A percentile compares a stretch with the other conserved stretches of the same genome.
Evolutionary conservation across 257 asterid genomes (phyloP).

Genomic region (Penstemon barbatus): DNA sequence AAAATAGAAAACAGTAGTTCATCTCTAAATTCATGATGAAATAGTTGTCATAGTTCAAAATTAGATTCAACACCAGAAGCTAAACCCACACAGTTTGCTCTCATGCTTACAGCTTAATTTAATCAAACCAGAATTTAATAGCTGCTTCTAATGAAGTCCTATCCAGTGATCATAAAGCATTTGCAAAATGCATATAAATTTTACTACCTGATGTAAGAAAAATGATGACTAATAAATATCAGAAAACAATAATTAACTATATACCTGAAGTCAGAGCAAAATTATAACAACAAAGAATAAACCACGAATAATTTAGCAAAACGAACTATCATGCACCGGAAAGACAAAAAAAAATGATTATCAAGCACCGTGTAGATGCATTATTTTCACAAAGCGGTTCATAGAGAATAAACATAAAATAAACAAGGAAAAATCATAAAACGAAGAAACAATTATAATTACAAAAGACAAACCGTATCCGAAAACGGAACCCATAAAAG

Average conservation of each 20-base stretch:
- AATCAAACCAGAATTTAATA: neutral
- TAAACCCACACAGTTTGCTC: neutral
- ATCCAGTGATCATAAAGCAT: neutral
- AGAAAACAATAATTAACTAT: neutral
- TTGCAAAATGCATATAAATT: neutral
- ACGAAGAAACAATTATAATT: neutral
- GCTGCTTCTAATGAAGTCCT: conserved; percentile 4
- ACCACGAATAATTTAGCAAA: neutral
- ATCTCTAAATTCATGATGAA: neutral
- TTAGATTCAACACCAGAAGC: neutral
- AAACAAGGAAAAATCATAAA: neutral
- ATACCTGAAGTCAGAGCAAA: neutral
- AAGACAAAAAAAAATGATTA: neutral
- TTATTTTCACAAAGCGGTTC: neutral
- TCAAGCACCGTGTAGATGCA: neutral
- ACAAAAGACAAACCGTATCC: conserved; percentile 40
- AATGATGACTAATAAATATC: neutral
- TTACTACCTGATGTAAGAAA: no score
- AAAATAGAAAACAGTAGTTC: neutral
- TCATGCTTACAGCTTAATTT: neutral
- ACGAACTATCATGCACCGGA: neutral
- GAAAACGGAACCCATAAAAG: conserved; percentile 56
- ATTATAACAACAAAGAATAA: neutral
- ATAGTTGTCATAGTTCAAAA: neutral
- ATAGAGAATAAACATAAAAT: neutral